These are phyloP conservation scores for Teratosphaeria gauchensis DNA, from an alignment of 2,329 filamentous ascomycete species.

Conservation along the genomic window DNA sequence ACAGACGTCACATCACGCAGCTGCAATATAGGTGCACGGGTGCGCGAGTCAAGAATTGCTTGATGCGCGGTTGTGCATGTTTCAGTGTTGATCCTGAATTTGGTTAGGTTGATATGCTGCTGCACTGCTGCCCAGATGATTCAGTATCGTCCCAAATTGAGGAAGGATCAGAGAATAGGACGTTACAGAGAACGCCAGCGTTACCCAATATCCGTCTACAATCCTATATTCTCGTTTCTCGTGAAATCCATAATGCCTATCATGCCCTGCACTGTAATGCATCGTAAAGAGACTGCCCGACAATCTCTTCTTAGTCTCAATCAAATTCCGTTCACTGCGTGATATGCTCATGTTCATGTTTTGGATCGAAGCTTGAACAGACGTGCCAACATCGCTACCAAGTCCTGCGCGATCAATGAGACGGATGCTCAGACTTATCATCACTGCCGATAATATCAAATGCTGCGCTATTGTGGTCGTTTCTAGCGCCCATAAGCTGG, in stretches of 20 bases:
- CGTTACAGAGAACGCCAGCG: background rate
- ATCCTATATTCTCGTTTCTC: background rate
- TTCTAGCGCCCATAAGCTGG: constrained; percentile 15
- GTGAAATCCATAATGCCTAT: background rate
- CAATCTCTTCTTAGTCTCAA: background rate
- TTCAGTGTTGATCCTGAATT: background rate
- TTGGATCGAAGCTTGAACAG: background rate
- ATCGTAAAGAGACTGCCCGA: background rate
- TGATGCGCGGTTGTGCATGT: background rate
- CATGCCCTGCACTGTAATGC: background rate
- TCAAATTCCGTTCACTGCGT: background rate
- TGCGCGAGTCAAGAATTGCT: background rate
- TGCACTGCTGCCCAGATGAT: too few species aligned
- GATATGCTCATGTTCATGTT: background rate
- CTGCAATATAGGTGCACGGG: background rate
- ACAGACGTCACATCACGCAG: too few species aligned
- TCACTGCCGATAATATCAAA: background rate
- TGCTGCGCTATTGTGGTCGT: background rate
- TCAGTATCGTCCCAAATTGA: too few species aligned
- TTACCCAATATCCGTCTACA: background rate
- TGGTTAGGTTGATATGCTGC: background rate
- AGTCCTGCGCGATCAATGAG: background rate
- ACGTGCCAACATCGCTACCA: background rate
- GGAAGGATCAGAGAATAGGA: background rate
- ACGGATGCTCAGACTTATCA: background rate